phyloP scores from a whole-genome alignment of 164 flowering plant species.

The Aristolochia contorta region DNA sequence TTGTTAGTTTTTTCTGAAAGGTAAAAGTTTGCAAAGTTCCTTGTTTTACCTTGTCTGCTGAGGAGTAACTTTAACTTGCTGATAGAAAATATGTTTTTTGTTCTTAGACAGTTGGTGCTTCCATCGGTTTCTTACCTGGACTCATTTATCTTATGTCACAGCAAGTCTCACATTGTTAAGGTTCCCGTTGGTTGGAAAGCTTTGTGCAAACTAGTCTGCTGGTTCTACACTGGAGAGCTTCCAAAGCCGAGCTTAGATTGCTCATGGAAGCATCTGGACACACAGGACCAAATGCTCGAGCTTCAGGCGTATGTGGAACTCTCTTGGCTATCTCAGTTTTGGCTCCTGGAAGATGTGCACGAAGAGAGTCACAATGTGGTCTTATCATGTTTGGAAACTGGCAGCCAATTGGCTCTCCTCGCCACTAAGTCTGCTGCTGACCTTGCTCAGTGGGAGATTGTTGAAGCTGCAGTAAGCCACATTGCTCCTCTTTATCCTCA shows the following conservation, averaged over 20 bases:
- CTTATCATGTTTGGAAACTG: conserved; percentile 39
- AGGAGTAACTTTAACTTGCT: not conserved
- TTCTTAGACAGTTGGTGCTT: not conserved
- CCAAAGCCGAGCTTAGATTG: conserved; percentile 57
- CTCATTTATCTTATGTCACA: conserved; percentile 19
- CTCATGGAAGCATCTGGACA: conserved; percentile 53
- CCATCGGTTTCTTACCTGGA: not conserved
- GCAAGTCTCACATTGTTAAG: conserved; percentile 38
- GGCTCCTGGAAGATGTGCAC: conserved; percentile 57
- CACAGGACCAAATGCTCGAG: conserved; percentile 30
- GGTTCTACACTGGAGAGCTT: conserved; percentile 57
- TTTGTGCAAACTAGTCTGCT: conserved; percentile 46
- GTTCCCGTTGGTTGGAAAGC: conserved; percentile 65
- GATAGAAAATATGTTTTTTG: not conserved
- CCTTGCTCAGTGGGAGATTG: conserved; percentile 51
- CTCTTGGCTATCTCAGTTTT: conserved; percentile 66
- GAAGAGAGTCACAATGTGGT: conserved; percentile 35
- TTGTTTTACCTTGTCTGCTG: not conserved
- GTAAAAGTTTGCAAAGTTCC: not conserved
- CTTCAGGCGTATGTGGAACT: conserved; percentile 61
- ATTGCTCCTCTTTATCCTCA: conserved; percentile 52
- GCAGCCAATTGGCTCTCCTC: conserved; percentile 29
- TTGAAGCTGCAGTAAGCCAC: conserved; percentile 45
- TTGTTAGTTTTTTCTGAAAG: not conserved
- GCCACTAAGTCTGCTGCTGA: conserved; percentile 46